phyloP scores from a whole-genome alignment of 2,329 filamentous ascomycete species.

The Ceratocystis variospora region DNA sequence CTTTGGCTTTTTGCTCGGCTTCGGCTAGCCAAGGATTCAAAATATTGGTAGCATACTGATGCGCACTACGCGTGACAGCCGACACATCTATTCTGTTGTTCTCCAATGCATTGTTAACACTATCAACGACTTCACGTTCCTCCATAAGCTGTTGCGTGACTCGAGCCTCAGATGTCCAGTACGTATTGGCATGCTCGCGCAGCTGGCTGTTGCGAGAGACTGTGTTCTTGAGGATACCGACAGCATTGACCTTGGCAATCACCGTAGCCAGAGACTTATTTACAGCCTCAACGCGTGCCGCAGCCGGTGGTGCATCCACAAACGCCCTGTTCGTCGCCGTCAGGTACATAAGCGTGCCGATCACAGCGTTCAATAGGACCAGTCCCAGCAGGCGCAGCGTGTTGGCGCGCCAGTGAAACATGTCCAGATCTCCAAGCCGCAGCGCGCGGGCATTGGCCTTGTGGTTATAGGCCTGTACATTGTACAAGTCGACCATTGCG shows the following conservation, averaged over 20 bases:
- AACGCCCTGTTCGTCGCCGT: conserved; percentile 71
- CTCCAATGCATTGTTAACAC: conserved; percentile 52
- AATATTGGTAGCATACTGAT: conserved; percentile 40
- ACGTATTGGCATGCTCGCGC: conserved; percentile 50
- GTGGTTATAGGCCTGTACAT: conserved; percentile 51
- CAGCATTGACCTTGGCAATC: conserved; percentile 54
- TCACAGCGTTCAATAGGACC: conserved; percentile 45
- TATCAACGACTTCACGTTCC: conserved; percentile 59
- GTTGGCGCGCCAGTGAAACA: conserved; percentile 57
- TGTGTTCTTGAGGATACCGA: conserved; percentile 69
- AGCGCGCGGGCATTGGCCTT: conserved; percentile 49
- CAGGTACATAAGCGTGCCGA: conserved; percentile 58
- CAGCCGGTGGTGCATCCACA: conserved; percentile 43
- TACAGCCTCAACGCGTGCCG: conserved; percentile 51
- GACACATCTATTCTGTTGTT: conserved; percentile 47
- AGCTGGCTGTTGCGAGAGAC: conserved; percentile 59
- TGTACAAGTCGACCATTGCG: conserved; percentile 51
- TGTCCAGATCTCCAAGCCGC: conserved; percentile 49
- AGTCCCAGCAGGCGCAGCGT: conserved; percentile 50
- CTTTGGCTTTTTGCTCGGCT: conserved; percentile 15
- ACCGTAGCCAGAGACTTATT: conserved; percentile 44
- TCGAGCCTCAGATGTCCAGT: conserved; percentile 68
- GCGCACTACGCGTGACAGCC: conserved; percentile 48
- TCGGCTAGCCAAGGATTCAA: conserved; percentile 21
- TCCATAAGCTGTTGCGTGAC: conserved; percentile 64